Evolutionary conservation across 108 stramenopile species (phyloP).

Genomic region (Discostella pseudostelligera): DNA sequence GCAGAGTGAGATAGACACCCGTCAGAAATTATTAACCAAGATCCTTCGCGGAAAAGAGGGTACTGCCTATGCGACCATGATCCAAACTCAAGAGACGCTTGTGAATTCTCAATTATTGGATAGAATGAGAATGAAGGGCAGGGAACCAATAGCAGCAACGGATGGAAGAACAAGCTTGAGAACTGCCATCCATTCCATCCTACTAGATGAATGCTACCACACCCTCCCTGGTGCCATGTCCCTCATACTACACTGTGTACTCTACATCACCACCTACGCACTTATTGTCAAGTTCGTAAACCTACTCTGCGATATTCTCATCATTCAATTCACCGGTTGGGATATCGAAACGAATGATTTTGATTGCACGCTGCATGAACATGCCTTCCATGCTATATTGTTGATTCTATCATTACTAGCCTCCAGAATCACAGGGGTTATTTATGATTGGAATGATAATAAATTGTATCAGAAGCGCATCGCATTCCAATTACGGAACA

Average conservation of each 20-base stretch:
- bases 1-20: constrained; percentile 1
- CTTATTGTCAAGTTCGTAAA: background rate
- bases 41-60: constrained; percentile 14
- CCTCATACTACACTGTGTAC: constrained; percentile 7
- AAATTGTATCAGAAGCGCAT: background rate
- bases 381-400: background rate
- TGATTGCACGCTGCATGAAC: background rate
- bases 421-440: background rate
- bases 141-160: background rate
- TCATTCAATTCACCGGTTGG: background rate
- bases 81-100: background rate
- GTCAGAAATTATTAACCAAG: background rate
- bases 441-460: constrained; percentile 17
- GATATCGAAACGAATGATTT: background rate
- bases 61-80: constrained; percentile 1
- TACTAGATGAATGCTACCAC: constrained; percentile 6
- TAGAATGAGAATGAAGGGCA: background rate
- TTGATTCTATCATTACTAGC: constrained; percentile 6
- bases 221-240: constrained; percentile 7
- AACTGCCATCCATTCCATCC: background rate
- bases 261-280: constrained; percentile 1
- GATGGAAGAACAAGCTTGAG: background rate
- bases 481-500: constrained; percentile 1
- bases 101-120: background rate
- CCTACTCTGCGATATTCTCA: constrained; percentile 4